Evolutionary conservation across 768 basidiomycete species (phyloP).

Genomic region (Pulveroboletus sp.): DNA sequence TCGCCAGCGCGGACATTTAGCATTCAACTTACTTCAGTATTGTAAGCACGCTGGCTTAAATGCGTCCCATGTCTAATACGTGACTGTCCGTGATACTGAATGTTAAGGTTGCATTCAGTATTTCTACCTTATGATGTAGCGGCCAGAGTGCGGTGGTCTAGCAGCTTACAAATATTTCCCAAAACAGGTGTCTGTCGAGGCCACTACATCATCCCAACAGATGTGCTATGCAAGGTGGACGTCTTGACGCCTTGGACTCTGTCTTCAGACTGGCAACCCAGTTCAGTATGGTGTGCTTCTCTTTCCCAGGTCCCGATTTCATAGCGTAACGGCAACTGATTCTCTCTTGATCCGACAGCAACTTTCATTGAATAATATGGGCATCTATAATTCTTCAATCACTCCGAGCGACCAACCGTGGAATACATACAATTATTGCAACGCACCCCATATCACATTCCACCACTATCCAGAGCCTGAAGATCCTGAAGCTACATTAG

Average conservation of each 20-base stretch:
- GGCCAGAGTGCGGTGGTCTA: too few relatives aligned
- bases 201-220: background rate
- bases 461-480: slow-evolving; percentile 34
- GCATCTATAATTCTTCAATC: slow-evolving; percentile 41
- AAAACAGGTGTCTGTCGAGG: background rate
- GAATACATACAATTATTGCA: slow-evolving; percentile 54
- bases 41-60: too few relatives aligned
- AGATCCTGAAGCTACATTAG: slow-evolving; percentile 29
- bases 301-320: background rate
- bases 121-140: too few relatives aligned
- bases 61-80: too few relatives aligned
- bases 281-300: slow-evolving; percentile 7
- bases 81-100: too few relatives aligned
- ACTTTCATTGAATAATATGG: slow-evolving; percentile 15
- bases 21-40: too few relatives aligned
- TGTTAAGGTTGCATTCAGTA: too few relatives aligned
- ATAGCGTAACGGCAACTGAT: background rate
- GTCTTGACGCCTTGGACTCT: background rate
- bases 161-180: too few relatives aligned
- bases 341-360: slow-evolving; percentile 2
- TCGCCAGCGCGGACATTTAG: too few relatives aligned
- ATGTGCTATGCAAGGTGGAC: too few relatives aligned
- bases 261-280: background rate
- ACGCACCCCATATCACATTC: slow-evolving; percentile 43
- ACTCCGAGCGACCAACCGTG: slow-evolving; percentile 39